phyloP scores from a whole-genome alignment of 805 yeast species.

The Candida michaelii region DNA sequence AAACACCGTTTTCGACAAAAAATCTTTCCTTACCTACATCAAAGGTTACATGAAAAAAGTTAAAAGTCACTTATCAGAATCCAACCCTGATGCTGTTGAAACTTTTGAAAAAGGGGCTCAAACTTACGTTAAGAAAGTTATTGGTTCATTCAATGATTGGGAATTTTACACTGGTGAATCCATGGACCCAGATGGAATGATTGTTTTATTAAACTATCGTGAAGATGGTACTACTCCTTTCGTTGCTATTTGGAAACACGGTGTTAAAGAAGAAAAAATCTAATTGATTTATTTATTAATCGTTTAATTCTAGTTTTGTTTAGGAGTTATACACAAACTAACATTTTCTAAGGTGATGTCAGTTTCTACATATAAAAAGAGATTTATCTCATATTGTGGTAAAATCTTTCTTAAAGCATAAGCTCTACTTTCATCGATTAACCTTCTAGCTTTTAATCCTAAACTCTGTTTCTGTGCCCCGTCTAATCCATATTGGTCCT shows the following conservation, averaged over 20 bases:
- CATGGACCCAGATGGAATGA: conserved; percentile 99
- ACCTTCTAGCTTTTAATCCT: conserved; percentile 69
- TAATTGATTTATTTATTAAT: conserved; percentile 38
- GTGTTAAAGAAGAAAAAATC: conserved; percentile 86
- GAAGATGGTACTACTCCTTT: conserved; percentile 98
- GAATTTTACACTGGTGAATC: conserved; percentile 99
- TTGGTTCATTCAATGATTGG: conserved; percentile 97
- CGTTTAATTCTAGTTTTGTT: conserved; percentile 1
- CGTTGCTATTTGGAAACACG: conserved; percentile 99
- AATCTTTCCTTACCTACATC: conserved; percentile 93
- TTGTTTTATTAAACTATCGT: conserved; percentile 97
- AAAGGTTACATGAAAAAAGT: conserved; percentile 98
- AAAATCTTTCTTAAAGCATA: conserved; percentile 39
- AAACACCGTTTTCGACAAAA: conserved; percentile 95
- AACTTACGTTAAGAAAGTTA: conserved; percentile 92
- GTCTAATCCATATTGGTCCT: conserved; percentile 10
- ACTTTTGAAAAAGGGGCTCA: conserved; percentile 97
- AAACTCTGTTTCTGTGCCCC: conserved; percentile 51
- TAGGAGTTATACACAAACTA: conserved; percentile 38
- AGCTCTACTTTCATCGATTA: conserved; percentile 72
- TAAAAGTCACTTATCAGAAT: conserved; percentile 88
- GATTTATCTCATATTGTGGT: conserved; percentile 42
- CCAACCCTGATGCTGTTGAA: conserved; percentile 82
- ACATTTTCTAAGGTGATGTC: conserved; percentile 71
- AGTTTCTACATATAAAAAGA: conserved; percentile 58